Evolutionary conservation across 495 filamentous ascomycete species (phyloP), one percentile per base, ranked within the genome.

Genomic region (Penicillium chermesinum): DNA sequence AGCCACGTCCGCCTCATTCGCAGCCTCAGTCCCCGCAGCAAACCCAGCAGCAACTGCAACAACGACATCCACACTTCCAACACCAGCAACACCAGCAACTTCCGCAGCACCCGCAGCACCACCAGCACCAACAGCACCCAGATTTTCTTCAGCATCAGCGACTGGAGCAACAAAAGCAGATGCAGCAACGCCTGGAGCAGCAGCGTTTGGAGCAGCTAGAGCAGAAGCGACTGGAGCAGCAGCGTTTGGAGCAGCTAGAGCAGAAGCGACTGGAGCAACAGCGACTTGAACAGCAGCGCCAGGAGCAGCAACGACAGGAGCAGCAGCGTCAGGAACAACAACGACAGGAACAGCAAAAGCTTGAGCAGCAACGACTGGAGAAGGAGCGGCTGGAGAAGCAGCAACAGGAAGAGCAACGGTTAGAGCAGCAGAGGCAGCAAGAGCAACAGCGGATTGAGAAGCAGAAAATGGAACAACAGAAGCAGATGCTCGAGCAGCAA

Each of bases 11-110:
- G 18, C 43, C 59, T 5, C 61, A 54, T 7, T 59, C 63, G 7
- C 63, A 67, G 36, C 64, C 63, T 5, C 61, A 64, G 19, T 65
- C 64, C 10, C 65, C 67, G 0, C 63, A 66, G 20, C 57, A 64
- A 33, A 56, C 62, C 0, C 64, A 64, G 13, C 59, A 64, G 16
- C 60, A 65, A 17, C 20, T 59, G 15, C 64, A 65, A 25, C 49
- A 61, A 37, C 48, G 50, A 25, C 54, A 65, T 18, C 58, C 55
- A 16, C 57, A 64, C 22, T 54, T 55, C 7, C 64, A 66, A 27
- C 58, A 60, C 21, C 58, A 56, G 30, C 61, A 59, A 30, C 39
- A 48, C 10, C 38, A 55, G 18, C 48, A 50, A 35, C 54, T 55
- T 34, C 25, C 44, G 7, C 54, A 65, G 45, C 60, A 65, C 41